Conservation (phyloP, 805 yeast genomes). For the Kodamaea kaohsiungensis region DNA sequence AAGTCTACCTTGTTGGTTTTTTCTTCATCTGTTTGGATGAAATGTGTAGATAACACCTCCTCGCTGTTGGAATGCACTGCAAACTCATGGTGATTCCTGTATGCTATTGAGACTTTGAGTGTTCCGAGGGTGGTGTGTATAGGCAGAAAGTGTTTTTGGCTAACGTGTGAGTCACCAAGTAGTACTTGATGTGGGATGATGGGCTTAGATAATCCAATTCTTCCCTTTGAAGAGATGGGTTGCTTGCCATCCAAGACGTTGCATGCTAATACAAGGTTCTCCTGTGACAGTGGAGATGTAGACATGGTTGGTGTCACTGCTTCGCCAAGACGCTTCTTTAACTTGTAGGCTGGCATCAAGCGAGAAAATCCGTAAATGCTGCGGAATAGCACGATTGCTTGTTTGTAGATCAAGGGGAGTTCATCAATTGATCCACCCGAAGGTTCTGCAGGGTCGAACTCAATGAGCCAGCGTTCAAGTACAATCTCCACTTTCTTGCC, state of each 20-base stretch:
- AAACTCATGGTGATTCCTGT: conserved; percentile 71
- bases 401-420: conserved; percentile 69
- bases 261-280: conserved; percentile 49
- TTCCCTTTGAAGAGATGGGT: conserved; percentile 77
- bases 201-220: conserved; percentile 79
- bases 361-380: conserved; percentile 66
- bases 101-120: conserved; percentile 73
- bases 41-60: conserved; percentile 53
- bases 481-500: conserved; percentile 80
- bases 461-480: conserved; percentile 90
- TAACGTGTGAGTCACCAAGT: conserved; percentile 49
- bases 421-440: conserved; percentile 46
- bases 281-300: neutral
- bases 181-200: conserved; percentile 47
- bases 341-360: conserved; percentile 69
- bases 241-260: conserved; percentile 74
- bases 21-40: conserved; percentile 42
- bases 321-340: conserved; percentile 39
- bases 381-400: conserved; percentile 71
- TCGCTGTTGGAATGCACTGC: conserved; percentile 48
- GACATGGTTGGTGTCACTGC: neutral
- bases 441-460: conserved; percentile 57
- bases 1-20: neutral
- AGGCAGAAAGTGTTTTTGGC: conserved; percentile 65
- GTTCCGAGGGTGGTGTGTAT: conserved; percentile 76